Evolutionary conservation across 257 asterid species (phyloP), one percentile per base, ranked within the genome.

Genomic region (Ocimum tenuiflorum): DNA sequence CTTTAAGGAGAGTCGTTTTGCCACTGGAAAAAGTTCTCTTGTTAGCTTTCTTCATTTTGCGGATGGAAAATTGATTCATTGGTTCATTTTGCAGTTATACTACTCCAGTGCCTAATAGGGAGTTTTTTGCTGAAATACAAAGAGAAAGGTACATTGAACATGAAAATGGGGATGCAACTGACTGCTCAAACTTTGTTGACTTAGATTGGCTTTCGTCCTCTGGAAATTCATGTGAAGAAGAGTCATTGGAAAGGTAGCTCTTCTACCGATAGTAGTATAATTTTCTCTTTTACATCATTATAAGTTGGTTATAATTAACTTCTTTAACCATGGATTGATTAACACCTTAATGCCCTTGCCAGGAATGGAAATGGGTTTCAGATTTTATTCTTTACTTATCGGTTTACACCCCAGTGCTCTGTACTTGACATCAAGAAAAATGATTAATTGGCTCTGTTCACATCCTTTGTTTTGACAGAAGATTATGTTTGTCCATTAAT

Each of bases 141-240:
- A 81, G 83, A 67, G 89, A 77, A 19, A 74, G 68, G 73, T 75
- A 65, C 70, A 75, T 80, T 47, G 88, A 89, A 63, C 85, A 74
- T 72, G 95, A 81, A 60, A 76, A 68, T 80, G 85, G 85, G 18
- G 96, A 91, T 58, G 65, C 84, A 35, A 69, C 72, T 70, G 98
- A 91, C 78, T 83, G 75, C 74, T 91, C 98, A 60, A 91, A 91
- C 77, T 91, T 91, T 76, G 89, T 91, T 53, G 95, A 91, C 83
- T 75, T 91, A 61, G 98, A 89, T 78, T 87, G 96, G 98, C 82
- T 91, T 51, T 91, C 98, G 63, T 91, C 98, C 41, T 83, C 95
- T 61, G 95, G 91, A 75, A 88, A 87, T 81, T 91, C 96, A 49
- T 88, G 94, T 22, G 96, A 91, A 70, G 96, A 88, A 78, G 96